Evolutionary conservation across 2,329 filamentous ascomycete genomes (phyloP), one percentile per base, ranked within the genome.

Genomic region (Albifimbria verrucaria): DNA sequence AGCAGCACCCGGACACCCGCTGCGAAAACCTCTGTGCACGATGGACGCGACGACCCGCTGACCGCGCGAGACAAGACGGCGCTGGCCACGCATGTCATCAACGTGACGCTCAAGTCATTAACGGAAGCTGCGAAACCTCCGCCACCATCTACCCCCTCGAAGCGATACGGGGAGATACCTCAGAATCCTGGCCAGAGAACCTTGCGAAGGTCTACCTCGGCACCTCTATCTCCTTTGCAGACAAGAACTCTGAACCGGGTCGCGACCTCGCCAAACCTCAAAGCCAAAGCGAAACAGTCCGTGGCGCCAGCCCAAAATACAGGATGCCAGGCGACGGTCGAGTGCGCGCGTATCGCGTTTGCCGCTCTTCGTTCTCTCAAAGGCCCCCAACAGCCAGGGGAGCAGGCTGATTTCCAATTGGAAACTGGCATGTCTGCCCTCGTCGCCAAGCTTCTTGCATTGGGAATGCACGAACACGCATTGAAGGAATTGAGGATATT

Each of bases 351-450:
- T 10, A 68, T 82, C 24, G 87, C 86, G 2, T 90, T 92, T 62
- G 72, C 79, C 7, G 85, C 82, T 48, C 72, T 92, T 39, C 77
- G 86, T 48, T 75, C 78, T 24, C 62, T 84, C 22, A 81, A 88
- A 49, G 74, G 79, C 23, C 72, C 79, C 1, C 71, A 79, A 6
- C 75, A 78, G 9, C 71, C 83, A 10, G 32, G 11, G 18, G 71
- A 78, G 10, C 72, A 86, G n/a, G 78, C 83, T 1, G 78, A 81
- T 44, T 72, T 89, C 39, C 88, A 92, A 63, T 68, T 92, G 4
- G 89, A 92, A 65, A 85, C 77, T 54, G 89, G 88, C 51, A 88
- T 90, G 77, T 81, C 87, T 17, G 83, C 86, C 0, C 77, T 92
- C 50, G 70, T 87, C 39, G 81, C 81, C 39, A 90, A 86, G 64